phyloP scores from a whole-genome alignment of 805 yeast species.

The Saturnispora gosingensis region DNA sequence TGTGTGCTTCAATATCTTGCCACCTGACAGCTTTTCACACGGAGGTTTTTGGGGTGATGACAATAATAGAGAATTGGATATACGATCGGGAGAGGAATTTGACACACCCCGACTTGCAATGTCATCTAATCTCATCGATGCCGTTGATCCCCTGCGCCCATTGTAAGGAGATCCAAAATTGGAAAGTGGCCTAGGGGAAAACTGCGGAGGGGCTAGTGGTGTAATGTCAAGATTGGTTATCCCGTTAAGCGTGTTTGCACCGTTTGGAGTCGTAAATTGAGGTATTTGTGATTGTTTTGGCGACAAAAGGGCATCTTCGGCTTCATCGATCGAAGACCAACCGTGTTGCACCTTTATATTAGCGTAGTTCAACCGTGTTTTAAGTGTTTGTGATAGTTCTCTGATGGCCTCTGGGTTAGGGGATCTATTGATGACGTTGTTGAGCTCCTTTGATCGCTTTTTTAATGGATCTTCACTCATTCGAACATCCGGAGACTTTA shows the following conservation, averaged over 20 bases:
- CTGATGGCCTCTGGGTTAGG: constrained; percentile 25
- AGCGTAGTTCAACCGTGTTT: constrained; percentile 30
- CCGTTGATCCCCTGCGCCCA: constrained; percentile 9
- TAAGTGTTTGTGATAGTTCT: constrained; percentile 29
- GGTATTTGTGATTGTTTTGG: constrained; percentile 1
- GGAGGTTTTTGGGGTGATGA: constrained; percentile 9
- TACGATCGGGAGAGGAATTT: constrained; percentile 9
- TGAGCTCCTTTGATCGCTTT: constrained; percentile 26
- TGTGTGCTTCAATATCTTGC: constrained; percentile 4
- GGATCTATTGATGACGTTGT: constrained; percentile 21
- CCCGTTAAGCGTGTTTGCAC: background rate
- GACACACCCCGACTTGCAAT: constrained; percentile 17
- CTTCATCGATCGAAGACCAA: constrained; percentile 25
- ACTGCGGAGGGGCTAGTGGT: constrained; percentile 4
- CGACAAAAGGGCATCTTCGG: constrained; percentile 19
- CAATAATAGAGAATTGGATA: background rate
- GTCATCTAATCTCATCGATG: constrained; percentile 22
- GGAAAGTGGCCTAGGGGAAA: constrained; percentile 7
- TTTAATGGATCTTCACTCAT: constrained; percentile 15
- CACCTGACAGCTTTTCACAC: background rate
- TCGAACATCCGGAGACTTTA: constrained; percentile 28
- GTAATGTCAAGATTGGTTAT: background rate
- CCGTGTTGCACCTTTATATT: constrained; percentile 30
- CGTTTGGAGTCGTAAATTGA: constrained; percentile 3
- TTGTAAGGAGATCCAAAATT: constrained; percentile 1